Evolutionary conservation across 306 rosid species (phyloP), one percentile per base, ranked within the genome.

Genomic region (Lathyrus tuberosus): DNA sequence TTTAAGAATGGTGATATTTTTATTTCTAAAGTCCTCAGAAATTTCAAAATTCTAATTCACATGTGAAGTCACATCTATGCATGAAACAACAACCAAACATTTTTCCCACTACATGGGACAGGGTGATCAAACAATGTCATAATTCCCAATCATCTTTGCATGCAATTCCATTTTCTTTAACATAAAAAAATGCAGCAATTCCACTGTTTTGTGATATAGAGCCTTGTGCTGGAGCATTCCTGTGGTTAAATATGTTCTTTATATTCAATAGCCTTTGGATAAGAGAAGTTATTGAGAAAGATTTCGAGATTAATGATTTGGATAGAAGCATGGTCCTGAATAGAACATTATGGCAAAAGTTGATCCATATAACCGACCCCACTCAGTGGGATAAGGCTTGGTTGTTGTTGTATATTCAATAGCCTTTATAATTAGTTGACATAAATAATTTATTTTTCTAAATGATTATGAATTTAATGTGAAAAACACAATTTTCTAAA

Each of bases 1-100:
- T 93, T 93, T 69, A 90, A 93, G 65, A 74, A 88, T 43, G 94
- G 96, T 90, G 79, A 30, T 62, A 40, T 66, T 70, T 47, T 56
- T 60, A 24, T 61, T 26, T 66, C 76, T 33, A 8, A 26, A 13
- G 22, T 64, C 64, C 44, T 40, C 47, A 44, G 58, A 38, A 58
- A 51, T 35, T 49, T 63, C 8, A 11, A 16, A 41, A 10, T 49
- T 73, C 37, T 2, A 6, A 35, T 69, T 67, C 14, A 42, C 20
- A 15, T 57, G 28, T 67, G 6, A 40, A 49, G 1, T 58, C 12
- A 10, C 46, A 14, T 67, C 43, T 28, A n/a, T 62, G 66, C 20
- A 31, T 62, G 42, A 9, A 18, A 33, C 46, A 16, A 58, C 41
- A 31, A 30, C 42, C 13, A 31, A 58, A 18, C 22, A n/a, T 60